phyloP scores from a whole-genome alignment of 2,329 filamentous ascomycete genomes.

The Botrytis fragariae region DNA sequence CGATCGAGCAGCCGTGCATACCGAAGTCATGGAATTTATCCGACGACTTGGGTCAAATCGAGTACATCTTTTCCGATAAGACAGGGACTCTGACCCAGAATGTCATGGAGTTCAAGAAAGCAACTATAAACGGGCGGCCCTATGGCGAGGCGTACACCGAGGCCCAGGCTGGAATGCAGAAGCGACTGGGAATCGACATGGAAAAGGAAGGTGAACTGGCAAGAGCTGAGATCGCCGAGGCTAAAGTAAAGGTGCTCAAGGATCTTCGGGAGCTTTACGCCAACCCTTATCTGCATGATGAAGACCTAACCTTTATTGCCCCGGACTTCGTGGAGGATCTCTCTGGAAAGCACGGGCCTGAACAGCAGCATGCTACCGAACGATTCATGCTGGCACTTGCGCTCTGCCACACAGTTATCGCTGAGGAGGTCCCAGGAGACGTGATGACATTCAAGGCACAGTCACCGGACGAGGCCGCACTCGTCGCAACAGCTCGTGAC shows the following conservation, averaged over 20 bases:
- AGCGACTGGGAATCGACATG: slow-evolving; percentile 81
- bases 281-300: slow-evolving; percentile 88
- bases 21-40: slow-evolving; percentile 99
- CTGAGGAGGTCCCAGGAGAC: slow-evolving; percentile 82
- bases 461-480: slow-evolving; percentile 91
- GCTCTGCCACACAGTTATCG: slow-evolving; percentile 95
- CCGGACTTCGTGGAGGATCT: slow-evolving; percentile 86
- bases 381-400: slow-evolving; percentile 94
- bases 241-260: slow-evolving; percentile 68
- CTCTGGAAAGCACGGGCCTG: slow-evolving; percentile 68
- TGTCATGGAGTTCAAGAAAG: slow-evolving; percentile 99
- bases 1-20: slow-evolving; percentile 88
- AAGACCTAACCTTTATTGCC: slow-evolving; percentile 87
- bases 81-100: slow-evolving; percentile 88
- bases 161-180: slow-evolving; percentile 93
- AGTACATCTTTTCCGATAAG: slow-evolving; percentile 98
- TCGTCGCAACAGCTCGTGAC: slow-evolving; percentile 91
- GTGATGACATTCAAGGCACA: slow-evolving; percentile 95
- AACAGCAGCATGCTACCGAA: slow-evolving; percentile 75
- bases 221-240: slow-evolving; percentile 74
- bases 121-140: slow-evolving; percentile 86
- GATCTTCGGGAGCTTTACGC: slow-evolving; percentile 74
- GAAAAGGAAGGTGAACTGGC: slow-evolving; percentile 66
- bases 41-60: slow-evolving; percentile 94
- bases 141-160: slow-evolving; percentile 98